These are phyloP conservation scores for Grigorovia humatica DNA, from an alignment of 805 yeast genomes.

Conservation along the genomic window DNA sequence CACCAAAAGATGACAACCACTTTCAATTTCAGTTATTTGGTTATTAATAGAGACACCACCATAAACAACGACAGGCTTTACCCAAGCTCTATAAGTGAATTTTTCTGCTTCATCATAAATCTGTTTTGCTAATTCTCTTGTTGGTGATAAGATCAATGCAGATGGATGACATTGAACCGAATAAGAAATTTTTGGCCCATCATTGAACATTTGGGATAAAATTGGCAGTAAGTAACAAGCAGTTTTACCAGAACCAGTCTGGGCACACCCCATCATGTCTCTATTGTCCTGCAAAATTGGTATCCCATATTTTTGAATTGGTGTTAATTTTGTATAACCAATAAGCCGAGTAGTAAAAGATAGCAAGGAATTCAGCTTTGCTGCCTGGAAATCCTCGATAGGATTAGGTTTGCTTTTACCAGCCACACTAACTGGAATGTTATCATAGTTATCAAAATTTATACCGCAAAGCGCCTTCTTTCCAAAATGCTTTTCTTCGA, in stretches of 20 bases:
- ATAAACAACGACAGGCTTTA: constrained; percentile 86
- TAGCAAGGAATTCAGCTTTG: constrained; percentile 66
- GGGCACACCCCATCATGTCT: constrained; percentile 94
- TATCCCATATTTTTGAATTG: constrained; percentile 85
- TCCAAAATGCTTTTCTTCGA: constrained; percentile 79
- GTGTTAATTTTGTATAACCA: constrained; percentile 89
- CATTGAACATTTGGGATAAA: constrained; percentile 72
- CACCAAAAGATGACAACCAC: constrained; percentile 90
- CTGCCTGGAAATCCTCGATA: constrained; percentile 69
- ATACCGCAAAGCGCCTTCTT: constrained; percentile 82
- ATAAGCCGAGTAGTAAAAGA: constrained; percentile 80
- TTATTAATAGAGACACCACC: constrained; percentile 92
- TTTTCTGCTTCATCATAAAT: constrained; percentile 91
- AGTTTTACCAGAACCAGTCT: constrained; percentile 98
- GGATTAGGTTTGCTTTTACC: constrained; percentile 93
- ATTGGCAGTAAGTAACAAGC: constrained; percentile 98
- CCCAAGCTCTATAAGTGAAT: constrained; percentile 97
- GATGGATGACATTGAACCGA: constrained; percentile 66
- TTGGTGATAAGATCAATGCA: constrained; percentile 89
- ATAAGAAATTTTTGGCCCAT: constrained; percentile 58
- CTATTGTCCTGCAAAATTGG: constrained; percentile 81
- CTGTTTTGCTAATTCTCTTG: constrained; percentile 96
- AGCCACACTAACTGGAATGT: constrained; percentile 93
- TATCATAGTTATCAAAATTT: constrained; percentile 95
- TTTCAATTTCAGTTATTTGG: constrained; percentile 77